Percentiles rank a stretch among this genome's conserved stretches.
Evolutionary conservation across 2,329 filamentous ascomycete species (phyloP).

Genomic region (Basipetospora chlamydospora): DNA sequence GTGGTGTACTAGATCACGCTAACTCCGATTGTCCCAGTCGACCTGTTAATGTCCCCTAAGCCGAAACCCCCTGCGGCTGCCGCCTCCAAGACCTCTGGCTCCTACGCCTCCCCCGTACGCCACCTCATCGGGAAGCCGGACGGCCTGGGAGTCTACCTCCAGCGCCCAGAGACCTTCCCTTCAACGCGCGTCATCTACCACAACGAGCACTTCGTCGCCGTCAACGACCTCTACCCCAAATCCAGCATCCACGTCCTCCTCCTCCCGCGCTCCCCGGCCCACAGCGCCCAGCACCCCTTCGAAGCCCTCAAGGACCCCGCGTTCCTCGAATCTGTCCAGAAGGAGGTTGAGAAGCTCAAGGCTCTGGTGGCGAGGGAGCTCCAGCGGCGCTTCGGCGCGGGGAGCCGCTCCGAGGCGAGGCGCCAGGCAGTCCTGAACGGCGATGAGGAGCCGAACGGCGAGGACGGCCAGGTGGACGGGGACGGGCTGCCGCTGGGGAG

Average conservation of each 20-base stretch:
- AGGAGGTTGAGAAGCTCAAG: slow-evolving; percentile 47
- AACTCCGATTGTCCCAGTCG: no score
- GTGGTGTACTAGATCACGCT: no score
- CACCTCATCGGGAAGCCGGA: slow-evolving; percentile 24
- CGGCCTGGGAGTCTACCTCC: slow-evolving; percentile 53
- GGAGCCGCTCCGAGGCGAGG: slow-evolving; percentile 46
- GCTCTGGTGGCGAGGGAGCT: slow-evolving; percentile 60
- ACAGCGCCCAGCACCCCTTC: slow-evolving; percentile 57
- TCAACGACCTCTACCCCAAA: slow-evolving; percentile 80
- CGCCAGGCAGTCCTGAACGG: slow-evolving; percentile 55
- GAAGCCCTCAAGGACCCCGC: slow-evolving; percentile 51
- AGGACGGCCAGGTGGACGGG: slow-evolving; percentile 3
- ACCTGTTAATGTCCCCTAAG: slow-evolving; percentile 22
- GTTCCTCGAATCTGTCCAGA: slow-evolving; percentile 51
- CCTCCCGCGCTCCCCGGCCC: slow-evolving; percentile 55
- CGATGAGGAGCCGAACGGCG: slow-evolving; percentile 25
- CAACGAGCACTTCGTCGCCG: slow-evolving; percentile 54
- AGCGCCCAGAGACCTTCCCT: slow-evolving; percentile 45
- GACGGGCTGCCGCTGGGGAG: slow-evolving; percentile 53
- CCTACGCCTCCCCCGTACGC: slow-evolving; percentile 12
- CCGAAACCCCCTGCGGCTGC: slow-evolving; percentile 22
- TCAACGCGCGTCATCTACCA: slow-evolving; percentile 49
- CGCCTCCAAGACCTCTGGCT: slow-evolving; percentile 18
- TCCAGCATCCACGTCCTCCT: slow-evolving; percentile 72
- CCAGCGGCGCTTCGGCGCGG: slow-evolving; percentile 48